phyloP scores from a whole-genome alignment of 805 yeast species.

The Kuraishia molischiana region DNA sequence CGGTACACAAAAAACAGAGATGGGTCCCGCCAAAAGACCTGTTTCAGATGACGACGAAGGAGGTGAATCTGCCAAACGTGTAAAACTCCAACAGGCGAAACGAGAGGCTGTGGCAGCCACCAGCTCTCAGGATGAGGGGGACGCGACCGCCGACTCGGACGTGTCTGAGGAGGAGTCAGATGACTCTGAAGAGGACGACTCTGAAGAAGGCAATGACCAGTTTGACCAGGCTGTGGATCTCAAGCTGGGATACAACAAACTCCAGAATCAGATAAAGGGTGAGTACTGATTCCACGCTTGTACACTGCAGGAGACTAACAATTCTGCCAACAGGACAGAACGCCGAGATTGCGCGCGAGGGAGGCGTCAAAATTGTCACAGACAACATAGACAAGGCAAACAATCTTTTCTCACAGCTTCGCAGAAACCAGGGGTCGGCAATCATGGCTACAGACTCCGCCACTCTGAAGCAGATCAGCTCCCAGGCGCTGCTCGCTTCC shows the following conservation, averaged over 20 bases:
- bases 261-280: slow-evolving; percentile 2
- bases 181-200: slow-evolving; percentile 4
- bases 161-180: too few relatives aligned
- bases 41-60: too few relatives aligned
- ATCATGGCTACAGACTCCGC: slow-evolving; percentile 56
- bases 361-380: slow-evolving; percentile 41
- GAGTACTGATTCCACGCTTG: not conserved
- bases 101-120: not conserved
- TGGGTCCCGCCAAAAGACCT: too few relatives aligned
- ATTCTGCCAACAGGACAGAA: slow-evolving; percentile 22
- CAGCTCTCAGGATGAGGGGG: slow-evolving; percentile 1
- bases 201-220: slow-evolving; percentile 1
- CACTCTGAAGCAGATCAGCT: slow-evolving; percentile 48
- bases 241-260: slow-evolving; percentile 6
- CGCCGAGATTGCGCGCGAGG: slow-evolving; percentile 45
- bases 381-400: slow-evolving; percentile 36
- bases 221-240: slow-evolving; percentile 1
- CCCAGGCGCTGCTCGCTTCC: slow-evolving; percentile 55
- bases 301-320: slow-evolving; percentile 1
- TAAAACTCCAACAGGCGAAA: not conserved
- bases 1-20: too few relatives aligned
- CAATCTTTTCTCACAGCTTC: slow-evolving; percentile 31
- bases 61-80: too few relatives aligned
- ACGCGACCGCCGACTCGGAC: too few relatives aligned
- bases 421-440: slow-evolving; percentile 19